phyloP scores from a whole-genome alignment of 2,329 filamentous ascomycete genomes.

The Hypoxylon sp. region DNA sequence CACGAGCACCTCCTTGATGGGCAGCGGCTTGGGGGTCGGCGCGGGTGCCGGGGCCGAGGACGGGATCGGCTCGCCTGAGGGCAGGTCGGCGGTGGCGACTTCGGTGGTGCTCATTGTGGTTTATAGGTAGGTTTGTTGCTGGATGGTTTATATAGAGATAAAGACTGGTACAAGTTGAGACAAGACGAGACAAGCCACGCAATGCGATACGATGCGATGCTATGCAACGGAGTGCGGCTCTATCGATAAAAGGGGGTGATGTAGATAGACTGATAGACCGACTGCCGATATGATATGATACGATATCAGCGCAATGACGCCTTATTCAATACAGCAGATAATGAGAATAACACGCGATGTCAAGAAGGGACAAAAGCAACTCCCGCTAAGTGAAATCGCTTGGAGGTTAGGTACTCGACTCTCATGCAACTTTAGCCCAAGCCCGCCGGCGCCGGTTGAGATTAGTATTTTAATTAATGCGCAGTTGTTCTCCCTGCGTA shows the following conservation, averaged over 20 bases:
- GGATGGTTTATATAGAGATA: background rate
- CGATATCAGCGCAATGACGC: too few relatives aligned
- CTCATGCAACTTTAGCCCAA: slow-evolving; percentile 30
- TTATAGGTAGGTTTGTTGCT: background rate
- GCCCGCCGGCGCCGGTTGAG: slow-evolving; percentile 29
- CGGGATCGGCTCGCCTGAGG: slow-evolving; percentile 57
- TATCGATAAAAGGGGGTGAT: slow-evolving; percentile 23
- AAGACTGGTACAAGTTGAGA: background rate
- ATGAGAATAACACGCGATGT: background rate
- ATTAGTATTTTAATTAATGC: slow-evolving; percentile 22
- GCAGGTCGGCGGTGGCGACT: slow-evolving; percentile 54
- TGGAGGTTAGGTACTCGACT: slow-evolving; percentile 25
- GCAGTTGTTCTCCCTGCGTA: slow-evolving; percentile 12
- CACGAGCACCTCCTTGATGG: slow-evolving; percentile 53
- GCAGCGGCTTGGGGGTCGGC: slow-evolving; percentile 48
- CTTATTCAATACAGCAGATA: slow-evolving; percentile 9
- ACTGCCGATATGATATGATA: background rate
- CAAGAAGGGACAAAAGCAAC: slow-evolving; percentile 14
- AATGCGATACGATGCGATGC: background rate
- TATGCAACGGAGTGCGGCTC: slow-evolving; percentile 7
- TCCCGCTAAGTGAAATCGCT: slow-evolving; percentile 6
- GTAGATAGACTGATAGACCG: background rate
- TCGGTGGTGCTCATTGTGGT: slow-evolving; percentile 47
- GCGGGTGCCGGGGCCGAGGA: slow-evolving; percentile 47
- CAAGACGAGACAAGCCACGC: background rate